Percentiles rank a stretch among this genome's conserved stretches.
Conservation (phyloP, 257 asterid species). For the Schizonepeta tenuifolia region DNA sequence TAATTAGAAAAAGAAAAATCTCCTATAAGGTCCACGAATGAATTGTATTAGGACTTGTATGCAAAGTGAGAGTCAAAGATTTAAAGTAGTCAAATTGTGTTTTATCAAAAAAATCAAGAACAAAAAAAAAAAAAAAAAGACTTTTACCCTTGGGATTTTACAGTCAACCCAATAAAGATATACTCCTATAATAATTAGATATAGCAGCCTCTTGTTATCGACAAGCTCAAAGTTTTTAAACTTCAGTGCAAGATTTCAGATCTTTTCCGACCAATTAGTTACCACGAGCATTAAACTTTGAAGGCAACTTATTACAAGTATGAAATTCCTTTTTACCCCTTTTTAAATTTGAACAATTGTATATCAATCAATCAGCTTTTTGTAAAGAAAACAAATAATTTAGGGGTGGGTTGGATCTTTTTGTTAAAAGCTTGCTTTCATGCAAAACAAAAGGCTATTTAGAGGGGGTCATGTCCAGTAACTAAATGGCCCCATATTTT, state of each 20-base stretch:
- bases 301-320: neutral
- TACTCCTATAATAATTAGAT: too few species aligned
- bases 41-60: neutral
- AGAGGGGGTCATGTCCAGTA: slow-evolving; percentile 15
- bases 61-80: neutral
- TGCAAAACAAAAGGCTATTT: slow-evolving; percentile 26
- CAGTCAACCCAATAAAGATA: neutral
- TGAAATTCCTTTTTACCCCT: neutral
- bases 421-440: slow-evolving; percentile 10
- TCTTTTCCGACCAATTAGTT: neutral
- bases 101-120: neutral
- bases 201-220: neutral
- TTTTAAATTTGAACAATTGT: neutral
- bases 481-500: slow-evolving; percentile 18
- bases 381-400: slow-evolving; percentile 27
- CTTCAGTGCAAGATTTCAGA: slow-evolving; percentile 8
- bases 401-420: slow-evolving; percentile 20
- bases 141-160: neutral
- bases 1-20: too few species aligned
- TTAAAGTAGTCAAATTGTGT: neutral
- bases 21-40: neutral
- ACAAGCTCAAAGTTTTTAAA: neutral
- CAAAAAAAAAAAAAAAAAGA: neutral
- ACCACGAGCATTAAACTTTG: neutral
- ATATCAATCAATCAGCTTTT: slow-evolving; percentile 32